Evolutionary conservation across 805 yeast species (phyloP).

Genomic region (Kazachstania taianensis): DNA sequence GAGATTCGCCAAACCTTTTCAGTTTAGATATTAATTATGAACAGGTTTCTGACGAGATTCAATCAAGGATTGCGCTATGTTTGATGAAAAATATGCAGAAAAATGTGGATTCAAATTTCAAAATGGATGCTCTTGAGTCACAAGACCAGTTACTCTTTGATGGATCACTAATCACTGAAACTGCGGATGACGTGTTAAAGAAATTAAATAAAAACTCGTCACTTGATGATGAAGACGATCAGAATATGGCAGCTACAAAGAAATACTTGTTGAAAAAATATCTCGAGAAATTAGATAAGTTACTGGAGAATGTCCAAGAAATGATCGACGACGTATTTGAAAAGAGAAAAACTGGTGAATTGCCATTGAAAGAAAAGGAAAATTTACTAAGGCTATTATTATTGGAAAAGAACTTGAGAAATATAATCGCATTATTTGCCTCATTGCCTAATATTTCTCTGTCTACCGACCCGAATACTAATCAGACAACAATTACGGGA

Average conservation of each 20-base stretch:
- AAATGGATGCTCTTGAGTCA: constrained; percentile 27
- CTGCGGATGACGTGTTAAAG: constrained; percentile 53
- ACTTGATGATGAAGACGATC: background rate
- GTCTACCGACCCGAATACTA: constrained; percentile 4
- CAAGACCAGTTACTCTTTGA: constrained; percentile 62
- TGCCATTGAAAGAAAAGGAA: constrained; percentile 65
- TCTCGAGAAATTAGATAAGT: constrained; percentile 33
- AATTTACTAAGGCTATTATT: constrained; percentile 57
- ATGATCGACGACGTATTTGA: constrained; percentile 48
- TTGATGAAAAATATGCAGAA: constrained; percentile 76
- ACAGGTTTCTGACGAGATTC: constrained; percentile 48
- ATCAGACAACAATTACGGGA: constrained; percentile 1
- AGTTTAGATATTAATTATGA: constrained; percentile 60
- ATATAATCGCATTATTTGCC: constrained; percentile 34
- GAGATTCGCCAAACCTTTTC: constrained; percentile 51
- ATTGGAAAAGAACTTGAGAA: constrained; percentile 58
- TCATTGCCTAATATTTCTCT: constrained; percentile 18
- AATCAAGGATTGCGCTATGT: constrained; percentile 65
- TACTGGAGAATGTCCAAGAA: constrained; percentile 32
- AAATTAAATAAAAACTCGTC: constrained; percentile 31
- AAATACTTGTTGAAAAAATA: constrained; percentile 32
- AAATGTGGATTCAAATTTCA: constrained; percentile 32
- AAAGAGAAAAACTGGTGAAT: constrained; percentile 43
- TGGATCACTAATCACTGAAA: constrained; percentile 62
- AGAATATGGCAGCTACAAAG: constrained; percentile 11